Base-by-base conservation (phyloP, 2,329 filamentous ascomycete species). In the Phaeosphaeriaceae sp. region DNA sequence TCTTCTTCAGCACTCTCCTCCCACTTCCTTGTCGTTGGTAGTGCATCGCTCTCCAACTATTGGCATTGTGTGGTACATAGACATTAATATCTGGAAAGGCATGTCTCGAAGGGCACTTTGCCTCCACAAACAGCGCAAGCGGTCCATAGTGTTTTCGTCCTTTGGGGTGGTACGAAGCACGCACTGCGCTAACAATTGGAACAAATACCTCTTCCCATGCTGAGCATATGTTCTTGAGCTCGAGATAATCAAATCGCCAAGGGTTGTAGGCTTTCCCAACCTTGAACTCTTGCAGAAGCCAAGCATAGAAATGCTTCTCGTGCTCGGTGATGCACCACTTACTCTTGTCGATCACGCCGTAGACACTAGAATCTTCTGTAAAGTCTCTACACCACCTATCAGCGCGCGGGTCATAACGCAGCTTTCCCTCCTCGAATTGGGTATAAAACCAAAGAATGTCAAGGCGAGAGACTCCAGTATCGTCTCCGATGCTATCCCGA, bases 401-500 rank as follows among this genome's bases (percentile, higher is more conserved):
- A 4, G 51, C 54, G 20, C 54, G 58, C 8, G 64, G 51, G 28
- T 71, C 65, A 39, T 68, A 65, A 6, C 70, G 65, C 16, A 55
- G 37, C 16, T 50, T 18, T 3, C 60, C 66, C 29, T 70, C 58
- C 26, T 70, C 61, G 45, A 60, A 72, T 8, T 61, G 57, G 6
- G 65, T 72, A 46, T 73, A 73, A 43, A 63, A 71, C 59, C 56
- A 67, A 9, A 73, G 38, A 8, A 73, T 51, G 9, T 65, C 66
- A 3, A 43, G 41, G 16, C 61, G 61, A 4, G 54, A 54, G 21
- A 72, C 55, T 16, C 43, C 43, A 13, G 11, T 3, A 44, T 43
- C 32, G 36, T 40, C 1, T 53, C 44, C 23, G 3, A 21, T 26
- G 4, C 46, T 39, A 11, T 6, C 16, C 8, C 21, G 34, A 35